Conservation (phyloP, 352 stramenopile species). For the Globisporangium rhizosaccharum region DNA sequence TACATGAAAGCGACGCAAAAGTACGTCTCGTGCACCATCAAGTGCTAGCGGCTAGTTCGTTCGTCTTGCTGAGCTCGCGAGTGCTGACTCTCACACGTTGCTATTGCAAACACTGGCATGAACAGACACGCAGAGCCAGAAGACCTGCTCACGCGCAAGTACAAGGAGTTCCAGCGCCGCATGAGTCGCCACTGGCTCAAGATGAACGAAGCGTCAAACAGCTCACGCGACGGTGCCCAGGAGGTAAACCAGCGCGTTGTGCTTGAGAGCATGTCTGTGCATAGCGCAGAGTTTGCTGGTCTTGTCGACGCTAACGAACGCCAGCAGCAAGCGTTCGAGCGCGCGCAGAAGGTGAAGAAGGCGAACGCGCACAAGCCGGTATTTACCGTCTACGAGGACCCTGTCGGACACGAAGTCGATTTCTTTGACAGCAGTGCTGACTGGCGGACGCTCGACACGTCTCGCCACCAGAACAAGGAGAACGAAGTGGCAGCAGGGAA, state of each 20-base stretch:
- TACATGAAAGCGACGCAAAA: constrained; percentile 84
- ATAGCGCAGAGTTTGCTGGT: constrained; percentile 46
- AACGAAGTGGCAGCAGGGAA: constrained; percentile 46
- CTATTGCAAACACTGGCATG: constrained; percentile 4
- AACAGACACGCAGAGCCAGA: constrained; percentile 63
- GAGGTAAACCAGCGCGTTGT: constrained; percentile 53
- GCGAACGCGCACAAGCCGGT: constrained; percentile 74
- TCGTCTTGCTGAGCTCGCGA: background rate
- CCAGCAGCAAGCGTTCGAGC: constrained; percentile 52
- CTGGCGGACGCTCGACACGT: constrained; percentile 63
- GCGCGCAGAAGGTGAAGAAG: constrained; percentile 50
- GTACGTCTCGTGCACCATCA: constrained; percentile 30
- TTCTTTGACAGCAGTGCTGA: constrained; percentile 49
- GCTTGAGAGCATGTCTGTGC: constrained; percentile 53
- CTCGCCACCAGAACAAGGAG: constrained; percentile 76
- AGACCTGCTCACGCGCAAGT: constrained; percentile 64
- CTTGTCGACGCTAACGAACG: constrained; percentile 52
- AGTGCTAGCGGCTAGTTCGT: background rate
- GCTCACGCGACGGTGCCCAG: constrained; percentile 10
- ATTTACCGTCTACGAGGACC: constrained; percentile 82
- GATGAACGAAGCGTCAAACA: constrained; percentile 43
- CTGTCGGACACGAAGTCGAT: constrained; percentile 44
- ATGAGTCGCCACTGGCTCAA: constrained; percentile 81
- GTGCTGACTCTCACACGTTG: background rate
- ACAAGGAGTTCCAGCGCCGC: constrained; percentile 78